Conservation (phyloP, 352 stramenopile genomes). For the Phytophthora nicotianae region DNA sequence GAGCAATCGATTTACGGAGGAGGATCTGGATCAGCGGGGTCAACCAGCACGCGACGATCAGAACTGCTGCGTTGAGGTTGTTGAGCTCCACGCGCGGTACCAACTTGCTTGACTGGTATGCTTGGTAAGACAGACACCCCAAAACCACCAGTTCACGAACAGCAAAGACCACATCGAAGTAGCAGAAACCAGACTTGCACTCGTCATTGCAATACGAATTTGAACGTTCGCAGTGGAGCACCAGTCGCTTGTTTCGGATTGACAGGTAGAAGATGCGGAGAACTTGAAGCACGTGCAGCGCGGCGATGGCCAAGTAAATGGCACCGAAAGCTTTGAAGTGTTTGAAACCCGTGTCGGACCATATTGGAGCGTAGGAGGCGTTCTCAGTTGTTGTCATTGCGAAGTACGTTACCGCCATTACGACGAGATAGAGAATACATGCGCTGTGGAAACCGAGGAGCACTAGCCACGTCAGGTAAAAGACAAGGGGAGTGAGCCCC, state of each 20-base stretch:
- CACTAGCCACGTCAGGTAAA: conserved; percentile 21
- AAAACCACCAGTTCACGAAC: conserved; percentile 24
- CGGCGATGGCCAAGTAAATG: conserved; percentile 8
- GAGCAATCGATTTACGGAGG: conserved; percentile 12
- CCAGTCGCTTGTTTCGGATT: conserved; percentile 21
- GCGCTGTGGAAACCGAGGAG: conserved; percentile 16
- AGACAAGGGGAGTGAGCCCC: conserved; percentile 12
- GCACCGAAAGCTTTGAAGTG: conserved; percentile 28
- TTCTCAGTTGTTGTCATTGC: conserved; percentile 8
- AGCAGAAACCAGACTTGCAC: neutral
- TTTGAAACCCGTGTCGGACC: conserved; percentile 16
- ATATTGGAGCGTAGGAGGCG: conserved; percentile 16
- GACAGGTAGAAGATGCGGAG: conserved; percentile 27
- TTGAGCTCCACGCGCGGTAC: conserved; percentile 20
- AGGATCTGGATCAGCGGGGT: conserved; percentile 26
- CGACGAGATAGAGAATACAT: conserved; percentile 18
- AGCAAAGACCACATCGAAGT: conserved; percentile 18
- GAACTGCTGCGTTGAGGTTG: conserved; percentile 20
- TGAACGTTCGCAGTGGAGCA: conserved; percentile 21
- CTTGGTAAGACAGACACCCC: conserved; percentile 29
- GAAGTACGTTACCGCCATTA: conserved; percentile 9
- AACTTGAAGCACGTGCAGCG: conserved; percentile 26
- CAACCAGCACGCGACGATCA: conserved; percentile 29
- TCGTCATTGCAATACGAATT: conserved; percentile 5
- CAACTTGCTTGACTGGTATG: conserved; percentile 28